Evolutionary conservation across 2,329 filamentous ascomycete species (phyloP).

Genomic region (Colletotrichum sp.): DNA sequence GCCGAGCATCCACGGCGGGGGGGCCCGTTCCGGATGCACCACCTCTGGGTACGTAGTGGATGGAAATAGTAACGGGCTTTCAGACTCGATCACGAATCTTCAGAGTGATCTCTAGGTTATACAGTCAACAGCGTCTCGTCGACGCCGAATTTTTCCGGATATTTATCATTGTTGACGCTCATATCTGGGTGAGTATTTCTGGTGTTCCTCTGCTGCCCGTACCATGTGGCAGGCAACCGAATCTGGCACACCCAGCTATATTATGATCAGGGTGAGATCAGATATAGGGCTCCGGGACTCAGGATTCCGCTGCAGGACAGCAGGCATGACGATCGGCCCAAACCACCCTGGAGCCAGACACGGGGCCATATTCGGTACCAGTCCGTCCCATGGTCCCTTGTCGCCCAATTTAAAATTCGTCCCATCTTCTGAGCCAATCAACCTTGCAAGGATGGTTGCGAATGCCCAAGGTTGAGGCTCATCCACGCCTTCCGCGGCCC

Average conservation of each 20-base stretch:
- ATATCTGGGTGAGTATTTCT: neutral
- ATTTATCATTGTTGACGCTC: neutral
- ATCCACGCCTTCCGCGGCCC: neutral
- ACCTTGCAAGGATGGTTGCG: neutral
- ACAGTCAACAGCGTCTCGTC: neutral
- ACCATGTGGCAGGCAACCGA: neutral
- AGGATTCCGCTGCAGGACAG: constrained; percentile 20
- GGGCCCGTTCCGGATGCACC: constrained; percentile 11
- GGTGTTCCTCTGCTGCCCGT: neutral
- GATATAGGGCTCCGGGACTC: constrained; percentile 20
- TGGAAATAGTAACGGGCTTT: neutral
- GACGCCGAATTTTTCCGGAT: neutral
- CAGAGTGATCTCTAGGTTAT: neutral
- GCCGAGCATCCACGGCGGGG: constrained; percentile 3
- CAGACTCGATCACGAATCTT: neutral
- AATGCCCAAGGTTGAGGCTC: neutral
- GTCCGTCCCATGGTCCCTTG: neutral
- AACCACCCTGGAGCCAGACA: constrained; percentile 7
- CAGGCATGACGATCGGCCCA: constrained; percentile 21
- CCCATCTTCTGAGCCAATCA: constrained; percentile 20
- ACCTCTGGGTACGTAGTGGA: neutral
- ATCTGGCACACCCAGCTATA: neutral
- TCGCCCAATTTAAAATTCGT: constrained; percentile 18
- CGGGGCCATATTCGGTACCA: constrained; percentile 15
- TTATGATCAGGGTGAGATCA: constrained; percentile 18